phyloP scores from a whole-genome alignment of 1,284 basidiomycete species.

The Leccinum subrobustum region DNA sequence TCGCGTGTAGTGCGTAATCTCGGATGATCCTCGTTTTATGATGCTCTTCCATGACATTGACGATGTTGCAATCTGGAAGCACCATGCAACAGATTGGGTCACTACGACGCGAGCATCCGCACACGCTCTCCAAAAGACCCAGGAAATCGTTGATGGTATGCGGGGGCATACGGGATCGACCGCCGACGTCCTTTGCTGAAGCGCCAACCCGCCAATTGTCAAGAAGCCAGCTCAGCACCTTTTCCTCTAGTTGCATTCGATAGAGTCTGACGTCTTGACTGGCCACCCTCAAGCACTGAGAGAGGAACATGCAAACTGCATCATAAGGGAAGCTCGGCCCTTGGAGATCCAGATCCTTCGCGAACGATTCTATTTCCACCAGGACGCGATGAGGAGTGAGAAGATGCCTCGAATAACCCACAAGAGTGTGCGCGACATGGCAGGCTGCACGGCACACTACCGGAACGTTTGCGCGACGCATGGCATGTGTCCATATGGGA shows the following conservation, averaged over 20 bases:
- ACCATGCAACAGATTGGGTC: slow-evolving; percentile 45
- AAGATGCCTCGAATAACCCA: slow-evolving; percentile 41
- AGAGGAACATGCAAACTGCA: slow-evolving; percentile 80
- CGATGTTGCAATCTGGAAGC: slow-evolving; percentile 68
- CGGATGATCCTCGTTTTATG: slow-evolving; percentile 57
- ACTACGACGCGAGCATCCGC: slow-evolving; percentile 49
- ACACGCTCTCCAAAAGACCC: slow-evolving; percentile 61
- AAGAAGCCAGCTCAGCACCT: slow-evolving; percentile 80
- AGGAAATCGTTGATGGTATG: slow-evolving; percentile 62
- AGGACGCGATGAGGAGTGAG: slow-evolving; percentile 59
- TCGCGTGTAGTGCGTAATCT: slow-evolving; percentile 66
- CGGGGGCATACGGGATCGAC: slow-evolving; percentile 46
- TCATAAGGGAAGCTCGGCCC: slow-evolving; percentile 84
- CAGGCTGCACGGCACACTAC: slow-evolving; percentile 77
- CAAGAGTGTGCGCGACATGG: slow-evolving; percentile 64
- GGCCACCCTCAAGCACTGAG: slow-evolving; percentile 62
- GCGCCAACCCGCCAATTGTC: slow-evolving; percentile 67
- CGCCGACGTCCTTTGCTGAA: slow-evolving; percentile 30
- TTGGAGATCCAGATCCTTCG: slow-evolving; percentile 82
- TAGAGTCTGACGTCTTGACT: slow-evolving; percentile 80
- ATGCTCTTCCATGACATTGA: slow-evolving; percentile 59
- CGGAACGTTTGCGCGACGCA: slow-evolving; percentile 68
- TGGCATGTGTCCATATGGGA: slow-evolving; percentile 77
- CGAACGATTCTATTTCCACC: slow-evolving; percentile 71
- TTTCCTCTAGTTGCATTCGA: slow-evolving; percentile 79